Evolutionary conservation across 1,284 basidiomycete species (phyloP), one percentile per base, ranked within the genome.

Genomic region (Boletus mariae): DNA sequence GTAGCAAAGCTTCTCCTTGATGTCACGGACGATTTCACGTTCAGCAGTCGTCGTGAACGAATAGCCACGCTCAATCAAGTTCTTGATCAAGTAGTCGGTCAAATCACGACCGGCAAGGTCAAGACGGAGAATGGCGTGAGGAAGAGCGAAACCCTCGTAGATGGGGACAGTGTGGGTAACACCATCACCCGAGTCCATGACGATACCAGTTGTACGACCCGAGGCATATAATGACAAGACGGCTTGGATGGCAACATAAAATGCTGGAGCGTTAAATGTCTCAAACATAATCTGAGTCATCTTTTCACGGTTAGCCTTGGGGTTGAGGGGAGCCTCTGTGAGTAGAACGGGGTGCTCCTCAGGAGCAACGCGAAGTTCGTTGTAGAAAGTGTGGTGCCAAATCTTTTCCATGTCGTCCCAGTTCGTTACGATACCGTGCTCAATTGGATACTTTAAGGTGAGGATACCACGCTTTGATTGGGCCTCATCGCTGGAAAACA

Each of bases 1-100:
- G 75, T 97, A 97, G 79, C 94, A 96, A 48, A 97, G 85, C 80
- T 95, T 96, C 83, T 97, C 94, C 83, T 97, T 97, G 82, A 97
- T 95, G 75, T 97, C 94, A 67, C 94, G 85, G 68, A 97, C 94
- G 59, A 97, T 94, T 85, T 96, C 94, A 70, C 90, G 86, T 79
- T 95, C 93, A 57, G 93, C 92, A 20, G 91, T 90, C 63, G 90
- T 97, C 67, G 90, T 94, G 86, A 97, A 96, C 55, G 86, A 83
- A 79, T 98, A 96, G 32, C 94, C 94, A 66, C 94, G 87, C 80
- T 97, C 94, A 75, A 84, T 90, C 68, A 97, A 75, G 73, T 93
- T 91, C 83, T 94, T 96, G 80, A 92, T 85, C 63, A 98, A 78
- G 78, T 85, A 90, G 64, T 94, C 90, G 63, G 94, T 97, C 67